Evolutionary conservation across 345 rosid genomes (phyloP).

Genomic region (Crucihimalaya himalaica): DNA sequence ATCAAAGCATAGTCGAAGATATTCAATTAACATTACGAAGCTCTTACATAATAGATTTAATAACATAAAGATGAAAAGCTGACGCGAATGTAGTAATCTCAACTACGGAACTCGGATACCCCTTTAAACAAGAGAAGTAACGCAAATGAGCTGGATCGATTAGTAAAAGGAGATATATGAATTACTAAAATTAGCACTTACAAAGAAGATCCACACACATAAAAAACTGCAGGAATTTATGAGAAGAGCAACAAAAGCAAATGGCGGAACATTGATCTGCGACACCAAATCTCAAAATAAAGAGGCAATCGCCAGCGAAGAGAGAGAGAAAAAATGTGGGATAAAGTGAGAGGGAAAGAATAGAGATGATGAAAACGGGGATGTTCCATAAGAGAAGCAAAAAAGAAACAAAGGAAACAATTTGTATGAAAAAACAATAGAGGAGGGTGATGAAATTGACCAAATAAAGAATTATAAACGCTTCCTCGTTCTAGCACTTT

Average conservation of each 20-base stretch:
- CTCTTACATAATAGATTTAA: too few relatives aligned
- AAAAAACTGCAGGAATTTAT: conserved; percentile 25
- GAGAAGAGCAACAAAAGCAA: conserved; percentile 37
- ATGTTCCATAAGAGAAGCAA: not conserved
- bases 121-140: not conserved
- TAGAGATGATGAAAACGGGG: conserved; percentile 31
- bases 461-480: conserved; percentile 86
- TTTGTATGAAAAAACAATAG: too few relatives aligned
- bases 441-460: conserved; percentile 33
- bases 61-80: not conserved
- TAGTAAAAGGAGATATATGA: conserved; percentile 9
- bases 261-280: conserved; percentile 32
- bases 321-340: not conserved
- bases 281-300: conserved; percentile 29
- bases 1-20: too few relatives aligned
- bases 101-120: not conserved
- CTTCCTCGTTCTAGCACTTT: conserved; percentile 79
- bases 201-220: conserved; percentile 63
- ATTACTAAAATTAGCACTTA: conserved; percentile 44
- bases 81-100: not conserved
- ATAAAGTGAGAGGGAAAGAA: conserved; percentile 25
- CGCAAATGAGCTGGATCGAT: not conserved
- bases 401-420: too few relatives aligned
- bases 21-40: too few relatives aligned
- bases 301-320: conserved; percentile 17